A percentile compares a stretch with the other conserved stretches of the same genome.
phyloP scores from a whole-genome alignment of 306 rosid genomes.

The Rosa multiflora region DNA sequence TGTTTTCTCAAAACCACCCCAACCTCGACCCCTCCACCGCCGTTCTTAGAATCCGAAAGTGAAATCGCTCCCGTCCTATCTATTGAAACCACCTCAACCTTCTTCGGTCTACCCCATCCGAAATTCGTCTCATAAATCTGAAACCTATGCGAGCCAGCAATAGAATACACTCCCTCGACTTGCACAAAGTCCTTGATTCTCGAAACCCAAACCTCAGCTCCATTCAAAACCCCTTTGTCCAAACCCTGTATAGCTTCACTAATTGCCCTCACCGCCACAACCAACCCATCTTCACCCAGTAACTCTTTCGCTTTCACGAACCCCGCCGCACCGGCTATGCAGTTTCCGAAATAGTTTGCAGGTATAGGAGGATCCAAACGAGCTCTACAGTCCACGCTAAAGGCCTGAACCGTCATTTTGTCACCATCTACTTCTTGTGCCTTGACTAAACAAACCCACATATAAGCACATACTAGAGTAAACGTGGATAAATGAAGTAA shows the following conservation, averaged over 20 bases:
- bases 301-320: conserved; percentile 2
- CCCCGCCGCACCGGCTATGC: neutral
- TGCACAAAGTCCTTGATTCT: neutral
- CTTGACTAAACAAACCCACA: conserved; percentile 13
- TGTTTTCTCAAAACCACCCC: conserved; percentile 19
- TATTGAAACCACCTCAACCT: conserved; percentile 32
- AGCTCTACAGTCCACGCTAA: conserved; percentile 6
- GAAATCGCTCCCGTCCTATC: conserved; percentile 1
- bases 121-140: conserved; percentile 37
- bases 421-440: neutral
- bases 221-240: conserved; percentile 1
- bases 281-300: conserved; percentile 8
- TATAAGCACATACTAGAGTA: conserved; percentile 9
- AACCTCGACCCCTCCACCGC: conserved; percentile 30
- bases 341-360: conserved; percentile 21
- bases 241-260: conserved; percentile 18
- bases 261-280: conserved; percentile 12
- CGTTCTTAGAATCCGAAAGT: conserved; percentile 11
- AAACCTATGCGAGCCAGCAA: conserved; percentile 38
- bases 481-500: conserved; percentile 1
- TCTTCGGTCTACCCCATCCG: conserved; percentile 47
- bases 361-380: conserved; percentile 28
- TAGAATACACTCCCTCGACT: neutral
- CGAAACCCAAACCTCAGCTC: conserved; percentile 2
- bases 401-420: neutral